phyloP scores from a whole-genome alignment of 1,139 yeast genomes.

The Debaryomycetaceae sp. region DNA sequence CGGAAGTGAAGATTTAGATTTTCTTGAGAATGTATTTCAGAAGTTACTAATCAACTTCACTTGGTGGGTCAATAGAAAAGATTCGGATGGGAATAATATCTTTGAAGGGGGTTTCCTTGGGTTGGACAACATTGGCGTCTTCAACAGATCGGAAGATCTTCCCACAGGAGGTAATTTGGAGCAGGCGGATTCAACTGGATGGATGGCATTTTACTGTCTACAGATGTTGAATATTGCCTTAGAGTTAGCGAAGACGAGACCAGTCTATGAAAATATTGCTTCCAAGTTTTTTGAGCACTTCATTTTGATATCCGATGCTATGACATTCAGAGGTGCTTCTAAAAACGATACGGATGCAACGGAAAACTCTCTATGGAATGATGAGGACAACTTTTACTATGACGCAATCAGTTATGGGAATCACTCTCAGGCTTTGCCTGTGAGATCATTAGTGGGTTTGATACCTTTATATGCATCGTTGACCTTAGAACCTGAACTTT shows the following conservation, averaged over 20 bases:
- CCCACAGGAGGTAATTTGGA: constrained; percentile 92
- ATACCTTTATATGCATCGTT: constrained; percentile 91
- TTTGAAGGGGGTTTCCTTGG: constrained; percentile 97
- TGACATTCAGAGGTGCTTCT: constrained; percentile 66
- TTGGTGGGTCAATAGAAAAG: constrained; percentile 98
- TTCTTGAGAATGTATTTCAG: constrained; percentile 89
- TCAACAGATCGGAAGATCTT: constrained; percentile 89
- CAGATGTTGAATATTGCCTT: constrained; percentile 93
- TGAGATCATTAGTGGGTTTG: constrained; percentile 86
- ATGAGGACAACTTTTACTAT: constrained; percentile 82
- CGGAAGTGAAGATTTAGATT: constrained; percentile 77
- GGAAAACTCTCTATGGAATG: constrained; percentile 82
- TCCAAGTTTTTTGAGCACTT: constrained; percentile 95
- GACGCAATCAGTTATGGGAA: constrained; percentile 90
- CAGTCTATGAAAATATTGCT: constrained; percentile 92
- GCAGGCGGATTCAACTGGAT: constrained; percentile 96
- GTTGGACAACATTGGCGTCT: constrained; percentile 88
- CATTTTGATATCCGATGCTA: constrained; percentile 89
- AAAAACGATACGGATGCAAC: constrained; percentile 43
- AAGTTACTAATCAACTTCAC: constrained; percentile 86
- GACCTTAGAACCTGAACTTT: constrained; percentile 83
- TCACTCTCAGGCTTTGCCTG: constrained; percentile 71
- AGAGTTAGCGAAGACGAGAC: constrained; percentile 79
- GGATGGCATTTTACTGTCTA: constrained; percentile 95
- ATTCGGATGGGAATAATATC: constrained; percentile 81